Evolutionary conservation across 352 stramenopile species (phyloP).

Genomic region (Pythium scleroteichum): DNA sequence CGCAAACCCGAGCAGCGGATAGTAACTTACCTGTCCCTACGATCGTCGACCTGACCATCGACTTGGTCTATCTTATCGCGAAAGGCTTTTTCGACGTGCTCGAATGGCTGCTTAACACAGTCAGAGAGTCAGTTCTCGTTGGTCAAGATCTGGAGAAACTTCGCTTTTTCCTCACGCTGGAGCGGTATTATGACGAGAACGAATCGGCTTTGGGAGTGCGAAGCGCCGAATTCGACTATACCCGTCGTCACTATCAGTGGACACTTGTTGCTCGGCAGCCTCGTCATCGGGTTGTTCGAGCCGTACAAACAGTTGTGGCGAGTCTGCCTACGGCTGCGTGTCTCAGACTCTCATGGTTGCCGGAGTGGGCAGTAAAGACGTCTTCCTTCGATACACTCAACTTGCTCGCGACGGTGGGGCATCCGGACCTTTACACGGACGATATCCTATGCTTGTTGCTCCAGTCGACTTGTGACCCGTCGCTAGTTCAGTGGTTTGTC

Average conservation of each 20-base stretch:
- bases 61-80: conserved; percentile 4
- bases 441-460: neutral
- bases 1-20: neutral
- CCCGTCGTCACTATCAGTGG: conserved; percentile 17
- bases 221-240: conserved; percentile 8
- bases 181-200: conserved; percentile 18
- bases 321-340: neutral
- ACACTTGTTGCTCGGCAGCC: neutral
- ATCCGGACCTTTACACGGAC: conserved; percentile 9
- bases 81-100: conserved; percentile 5
- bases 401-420: neutral
- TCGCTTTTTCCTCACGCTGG: conserved; percentile 8
- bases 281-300: neutral
- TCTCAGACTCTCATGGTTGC: conserved; percentile 3
- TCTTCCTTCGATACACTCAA: conserved; percentile 1
- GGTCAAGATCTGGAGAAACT: neutral
- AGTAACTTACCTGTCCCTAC: neutral
- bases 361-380: conserved; percentile 12
- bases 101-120: conserved; percentile 6
- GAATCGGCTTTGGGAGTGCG: neutral
- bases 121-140: neutral
- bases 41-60: conserved; percentile 2
- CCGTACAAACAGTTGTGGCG: neutral
- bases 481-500: conserved; percentile 17
- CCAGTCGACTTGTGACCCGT: conserved; percentile 1